Evolutionary conservation across 2,329 filamentous ascomycete genomes (phyloP), one percentile per base, ranked within the genome.

Genomic region (Didymella exigua): DNA sequence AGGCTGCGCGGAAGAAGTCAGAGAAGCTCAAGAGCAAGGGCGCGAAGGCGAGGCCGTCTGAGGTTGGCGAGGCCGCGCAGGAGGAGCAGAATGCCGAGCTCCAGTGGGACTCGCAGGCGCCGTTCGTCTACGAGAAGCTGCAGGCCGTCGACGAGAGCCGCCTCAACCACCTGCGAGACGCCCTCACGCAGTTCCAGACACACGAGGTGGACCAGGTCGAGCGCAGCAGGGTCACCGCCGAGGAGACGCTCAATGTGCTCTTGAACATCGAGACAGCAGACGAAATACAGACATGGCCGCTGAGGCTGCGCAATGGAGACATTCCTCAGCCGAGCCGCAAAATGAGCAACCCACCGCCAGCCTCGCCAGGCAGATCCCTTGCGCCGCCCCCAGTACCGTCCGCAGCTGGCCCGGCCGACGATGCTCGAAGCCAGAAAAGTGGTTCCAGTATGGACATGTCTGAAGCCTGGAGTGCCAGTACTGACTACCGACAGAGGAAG

Each of bases 31-130:
- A 80, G 69, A 89, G 84, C 70, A 96, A 93, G 76, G 91, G 89
- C 57, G 83, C 84, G 49, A 91, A 88, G 76, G 86, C 89, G 36
- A 92, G 86, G 66, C 83, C 88, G 2, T 85, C 86, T 54, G 96
- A 95, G 75, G 84, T 95, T 33, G 89, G 92, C 37, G 83, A 83
- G 59, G 92, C 91, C 11, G 82, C 85, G 10, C 80, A 85, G 16
- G 88, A 87, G 61, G 84, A 96, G 37, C 90, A 96, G 60, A 86
- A 86, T 56, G 89, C 91, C n/a, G 85, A 82, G 38, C 84, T 88
- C 62, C 89, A 96, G 72, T 99, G 95, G 95, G 88, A 96, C 51
- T 92, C 91, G 0, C 92, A 96, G 74, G 91, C 95, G 13, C 95
- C 95, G 1, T 98, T 91, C 75, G 89, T 97, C 57, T 97, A 96